Percentiles rank a stretch among this genome's conserved stretches.
Evolutionary conservation across 345 rosid species (phyloP).

Genomic region (Lepidium aucheri): DNA sequence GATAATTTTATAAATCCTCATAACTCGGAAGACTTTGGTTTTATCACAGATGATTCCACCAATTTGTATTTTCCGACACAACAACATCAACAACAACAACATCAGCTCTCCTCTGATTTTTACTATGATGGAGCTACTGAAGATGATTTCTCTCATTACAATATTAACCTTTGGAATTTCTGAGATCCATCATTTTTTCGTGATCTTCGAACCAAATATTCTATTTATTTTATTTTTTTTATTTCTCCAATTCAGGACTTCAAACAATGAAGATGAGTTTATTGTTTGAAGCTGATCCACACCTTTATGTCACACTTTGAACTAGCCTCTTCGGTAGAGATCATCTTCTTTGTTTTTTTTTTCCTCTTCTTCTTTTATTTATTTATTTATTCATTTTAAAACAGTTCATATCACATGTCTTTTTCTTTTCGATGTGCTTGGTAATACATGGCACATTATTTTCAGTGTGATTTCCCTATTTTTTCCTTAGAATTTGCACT

Average conservation of each 20-base stretch:
- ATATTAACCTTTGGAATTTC: slow-evolving; percentile 29
- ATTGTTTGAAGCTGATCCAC: background rate
- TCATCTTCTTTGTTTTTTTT: too few species aligned
- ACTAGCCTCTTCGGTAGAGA: too few species aligned
- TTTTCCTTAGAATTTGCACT: too few species aligned
- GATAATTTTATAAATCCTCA: slow-evolving; percentile 15
- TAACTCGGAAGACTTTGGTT: slow-evolving; percentile 6
- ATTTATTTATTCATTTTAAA: background rate
- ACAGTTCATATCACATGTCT: background rate
- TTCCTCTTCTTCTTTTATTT: too few species aligned
- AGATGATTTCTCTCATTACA: slow-evolving; percentile 22
- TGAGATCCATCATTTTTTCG: slow-evolving; percentile 14
- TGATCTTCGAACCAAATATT: slow-evolving; percentile 8
- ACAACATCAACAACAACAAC: slow-evolving; percentile 6
- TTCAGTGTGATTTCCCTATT: background rate
- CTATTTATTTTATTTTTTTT: background rate
- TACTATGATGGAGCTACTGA: slow-evolving; percentile 25
- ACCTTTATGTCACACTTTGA: too few species aligned
- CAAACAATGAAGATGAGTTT: background rate
- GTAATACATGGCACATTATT: background rate
- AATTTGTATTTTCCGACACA: slow-evolving; percentile 13
- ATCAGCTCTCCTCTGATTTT: slow-evolving; percentile 25
- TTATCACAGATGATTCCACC: background rate
- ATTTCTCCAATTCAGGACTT: too few species aligned
- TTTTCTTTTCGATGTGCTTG: background rate